Evolutionary conservation across 306 rosid genomes (phyloP).

Genomic region (Dryas alaskensis): DNA sequence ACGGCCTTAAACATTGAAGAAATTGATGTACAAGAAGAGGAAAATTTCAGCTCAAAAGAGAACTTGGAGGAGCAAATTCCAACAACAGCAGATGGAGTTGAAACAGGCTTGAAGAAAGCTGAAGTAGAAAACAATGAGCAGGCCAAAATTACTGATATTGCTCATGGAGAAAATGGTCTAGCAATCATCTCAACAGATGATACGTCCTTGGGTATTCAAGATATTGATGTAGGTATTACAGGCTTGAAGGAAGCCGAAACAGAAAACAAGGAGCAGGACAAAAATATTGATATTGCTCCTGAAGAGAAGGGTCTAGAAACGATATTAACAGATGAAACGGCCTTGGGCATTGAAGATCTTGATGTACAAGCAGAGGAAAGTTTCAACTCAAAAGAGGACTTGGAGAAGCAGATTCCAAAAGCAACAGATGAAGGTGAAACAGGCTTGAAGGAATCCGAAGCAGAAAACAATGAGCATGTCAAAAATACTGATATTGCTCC

Average conservation of each 20-base stretch:
- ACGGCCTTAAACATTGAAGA: neutral
- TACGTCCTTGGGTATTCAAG: neutral
- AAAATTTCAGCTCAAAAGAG: conserved; percentile 6
- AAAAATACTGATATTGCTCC: conserved; percentile 3
- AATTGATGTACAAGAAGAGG: neutral
- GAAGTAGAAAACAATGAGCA: neutral
- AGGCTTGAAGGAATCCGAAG: conserved; percentile 22
- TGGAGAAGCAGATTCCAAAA: conserved; percentile 18
- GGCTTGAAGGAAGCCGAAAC: conserved; percentile 20
- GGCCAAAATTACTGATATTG: neutral
- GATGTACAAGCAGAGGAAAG: conserved; percentile 1
- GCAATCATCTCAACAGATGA: neutral
- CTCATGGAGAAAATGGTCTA: conserved; percentile 14
- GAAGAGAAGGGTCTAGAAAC: conserved; percentile 19
- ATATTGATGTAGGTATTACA: conserved; percentile 1
- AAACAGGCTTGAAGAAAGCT: neutral
- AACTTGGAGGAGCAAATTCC: conserved; percentile 3
- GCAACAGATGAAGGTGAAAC: neutral
- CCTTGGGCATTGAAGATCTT: neutral
- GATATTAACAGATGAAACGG: neutral
- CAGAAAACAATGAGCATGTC: neutral
- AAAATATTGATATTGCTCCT: conserved; percentile 3
- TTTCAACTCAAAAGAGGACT: conserved; percentile 3
- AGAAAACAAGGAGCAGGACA: conserved; percentile 10
- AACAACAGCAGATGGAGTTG: neutral